These are phyloP conservation scores for Pulveroboletus frians DNA, from an alignment of 768 basidiomycete species.

Conservation along the genomic window DNA sequence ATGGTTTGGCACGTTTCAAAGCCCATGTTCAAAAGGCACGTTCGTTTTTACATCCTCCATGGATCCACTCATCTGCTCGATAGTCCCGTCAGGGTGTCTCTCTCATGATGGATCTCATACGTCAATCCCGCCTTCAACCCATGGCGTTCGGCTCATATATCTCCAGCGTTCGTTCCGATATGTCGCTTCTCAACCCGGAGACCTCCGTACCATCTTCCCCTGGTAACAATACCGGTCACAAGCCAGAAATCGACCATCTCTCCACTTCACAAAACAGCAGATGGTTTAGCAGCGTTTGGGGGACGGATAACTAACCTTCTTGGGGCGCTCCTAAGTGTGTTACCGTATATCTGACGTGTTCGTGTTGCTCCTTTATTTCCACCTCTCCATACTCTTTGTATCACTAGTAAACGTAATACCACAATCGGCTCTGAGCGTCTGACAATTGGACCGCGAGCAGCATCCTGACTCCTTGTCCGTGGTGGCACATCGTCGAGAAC, in stretches of 20 bases:
- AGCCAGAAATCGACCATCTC: conserved; percentile 12
- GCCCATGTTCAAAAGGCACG: conserved; percentile 79
- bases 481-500: conserved; percentile 2
- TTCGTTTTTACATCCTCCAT: conserved; percentile 4
- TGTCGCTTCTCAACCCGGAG: conserved; percentile 25
- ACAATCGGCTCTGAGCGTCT: conserved; percentile 4
- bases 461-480: conserved; percentile 2
- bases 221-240: conserved; percentile 11
- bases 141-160: conserved; percentile 40
- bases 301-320: conserved; percentile 12
- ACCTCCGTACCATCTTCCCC: conserved; percentile 12
- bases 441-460: not conserved
- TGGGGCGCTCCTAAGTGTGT: conserved; percentile 4
- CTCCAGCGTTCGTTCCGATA: conserved; percentile 31
- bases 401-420: conserved; percentile 30
- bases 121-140: conserved; percentile 65
- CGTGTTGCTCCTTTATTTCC: conserved; percentile 11
- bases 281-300: conserved; percentile 28
- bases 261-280: conserved; percentile 11
- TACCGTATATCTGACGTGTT: conserved; percentile 16
- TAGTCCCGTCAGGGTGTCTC: conserved; percentile 88
- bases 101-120: conserved; percentile 70
- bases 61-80: not conserved
- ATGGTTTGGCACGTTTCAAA: conserved; percentile 81
- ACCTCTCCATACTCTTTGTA: conserved; percentile 25